phyloP scores from a whole-genome alignment of 202 grass and related monocot genomes.

The Brachypodium distachyon region DNA sequence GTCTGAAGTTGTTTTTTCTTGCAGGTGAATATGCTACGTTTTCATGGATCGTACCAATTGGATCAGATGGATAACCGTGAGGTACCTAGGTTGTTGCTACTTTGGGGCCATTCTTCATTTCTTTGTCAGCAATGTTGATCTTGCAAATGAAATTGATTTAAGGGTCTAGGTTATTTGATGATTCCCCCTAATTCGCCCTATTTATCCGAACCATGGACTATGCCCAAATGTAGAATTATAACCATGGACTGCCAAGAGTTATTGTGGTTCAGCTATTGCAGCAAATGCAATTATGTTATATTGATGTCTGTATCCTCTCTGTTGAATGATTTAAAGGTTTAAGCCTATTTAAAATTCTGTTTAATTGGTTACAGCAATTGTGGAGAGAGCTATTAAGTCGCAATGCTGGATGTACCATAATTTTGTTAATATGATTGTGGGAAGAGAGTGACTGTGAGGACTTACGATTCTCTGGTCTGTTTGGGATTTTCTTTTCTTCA shows the following conservation, averaged over 20 bases:
- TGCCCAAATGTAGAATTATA: neutral
- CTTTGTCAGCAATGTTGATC: neutral
- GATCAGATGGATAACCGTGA: constrained; percentile 92
- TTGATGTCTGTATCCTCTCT: neutral
- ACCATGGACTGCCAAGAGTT: too few species aligned
- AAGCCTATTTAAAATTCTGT: neutral
- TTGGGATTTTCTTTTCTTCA: neutral
- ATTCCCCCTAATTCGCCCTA: neutral
- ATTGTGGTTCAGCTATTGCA: neutral
- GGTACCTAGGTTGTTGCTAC: constrained; percentile 41
- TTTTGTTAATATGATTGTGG: neutral
- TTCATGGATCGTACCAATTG: constrained; percentile 92
- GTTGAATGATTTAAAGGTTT: neutral
- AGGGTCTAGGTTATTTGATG: neutral
- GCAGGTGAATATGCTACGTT: constrained; percentile 82
- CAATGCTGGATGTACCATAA: neutral
- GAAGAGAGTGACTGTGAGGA: neutral
- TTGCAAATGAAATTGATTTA: constrained; percentile 2
- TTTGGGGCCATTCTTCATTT: constrained; percentile 9
- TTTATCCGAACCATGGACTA: neutral
- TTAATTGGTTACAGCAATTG: neutral
- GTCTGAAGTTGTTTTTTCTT: constrained; percentile 34
- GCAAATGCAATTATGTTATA: neutral
- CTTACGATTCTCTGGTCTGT: neutral
- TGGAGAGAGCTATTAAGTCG: neutral